Evolutionary conservation across 352 stramenopile genomes (phyloP).

Genomic region (Thalassiosira hispida): DNA sequence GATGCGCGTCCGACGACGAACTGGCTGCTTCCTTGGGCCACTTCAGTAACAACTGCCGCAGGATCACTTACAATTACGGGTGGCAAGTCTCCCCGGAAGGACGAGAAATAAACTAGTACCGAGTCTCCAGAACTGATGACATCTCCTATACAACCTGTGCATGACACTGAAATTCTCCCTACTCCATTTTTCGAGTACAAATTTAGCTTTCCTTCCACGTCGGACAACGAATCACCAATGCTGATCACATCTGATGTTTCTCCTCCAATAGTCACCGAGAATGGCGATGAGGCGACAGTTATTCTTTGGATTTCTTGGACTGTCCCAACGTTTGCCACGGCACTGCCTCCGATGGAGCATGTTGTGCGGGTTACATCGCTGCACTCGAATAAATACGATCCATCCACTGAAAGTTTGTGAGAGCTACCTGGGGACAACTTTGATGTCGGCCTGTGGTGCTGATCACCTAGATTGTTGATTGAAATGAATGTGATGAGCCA

Average conservation of each 20-base stretch:
- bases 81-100: conserved; percentile 75
- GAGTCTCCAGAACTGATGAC: conserved; percentile 55
- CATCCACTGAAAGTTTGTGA: conserved; percentile 79
- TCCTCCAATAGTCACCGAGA: conserved; percentile 71
- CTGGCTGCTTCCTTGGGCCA: conserved; percentile 70
- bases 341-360: conserved; percentile 50
- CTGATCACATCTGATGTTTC: conserved; percentile 62
- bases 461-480: conserved; percentile 57
- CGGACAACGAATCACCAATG: conserved; percentile 41
- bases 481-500: conserved; percentile 81
- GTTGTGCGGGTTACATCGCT: conserved; percentile 37
- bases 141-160: conserved; percentile 53
- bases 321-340: conserved; percentile 48
- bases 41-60: conserved; percentile 57
- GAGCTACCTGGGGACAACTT: conserved; percentile 45
- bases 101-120: conserved; percentile 68
- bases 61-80: conserved; percentile 53
- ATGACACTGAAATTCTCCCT: conserved; percentile 61
- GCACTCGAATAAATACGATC: conserved; percentile 77
- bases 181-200: conserved; percentile 57
- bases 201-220: conserved; percentile 54
- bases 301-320: conserved; percentile 61
- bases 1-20: conserved; percentile 62
- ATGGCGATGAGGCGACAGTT: conserved; percentile 47
- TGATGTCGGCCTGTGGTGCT: conserved; percentile 55